phyloP scores from a whole-genome alignment of 2,329 filamentous ascomycete species.

The Fusarium sp. region DNA sequence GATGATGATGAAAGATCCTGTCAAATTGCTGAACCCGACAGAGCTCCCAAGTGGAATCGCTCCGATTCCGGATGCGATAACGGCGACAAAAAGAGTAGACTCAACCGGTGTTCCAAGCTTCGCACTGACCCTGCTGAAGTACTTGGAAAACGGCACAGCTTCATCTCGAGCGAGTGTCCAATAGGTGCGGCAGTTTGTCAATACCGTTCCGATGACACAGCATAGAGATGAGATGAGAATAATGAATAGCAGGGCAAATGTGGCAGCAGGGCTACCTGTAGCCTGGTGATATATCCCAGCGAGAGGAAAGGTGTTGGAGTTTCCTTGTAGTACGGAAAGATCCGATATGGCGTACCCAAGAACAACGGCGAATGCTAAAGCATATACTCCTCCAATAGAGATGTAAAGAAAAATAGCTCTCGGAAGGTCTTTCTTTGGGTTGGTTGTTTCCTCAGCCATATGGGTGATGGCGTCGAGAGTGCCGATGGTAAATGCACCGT shows the following conservation, averaged over 20 bases:
- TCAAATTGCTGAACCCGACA: slow-evolving; percentile 47
- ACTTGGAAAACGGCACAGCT: slow-evolving; percentile 40
- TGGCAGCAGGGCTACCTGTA: slow-evolving; percentile 34
- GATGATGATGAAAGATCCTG: slow-evolving; percentile 49
- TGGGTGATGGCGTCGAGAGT: slow-evolving; percentile 46
- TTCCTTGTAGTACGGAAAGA: slow-evolving; percentile 39
- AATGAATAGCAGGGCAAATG: slow-evolving; percentile 44
- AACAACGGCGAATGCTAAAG: slow-evolving; percentile 40
- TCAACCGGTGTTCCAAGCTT: slow-evolving; percentile 41
- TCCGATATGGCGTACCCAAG: slow-evolving; percentile 47
- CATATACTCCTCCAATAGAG: slow-evolving; percentile 41
- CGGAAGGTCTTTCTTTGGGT: slow-evolving; percentile 35
- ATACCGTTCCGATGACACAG: slow-evolving; percentile 41
- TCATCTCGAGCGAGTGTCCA: slow-evolving; percentile 47
- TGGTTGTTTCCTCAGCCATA: slow-evolving; percentile 46
- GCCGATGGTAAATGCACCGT: slow-evolving; percentile 47
- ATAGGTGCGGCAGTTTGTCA: slow-evolving; percentile 47
- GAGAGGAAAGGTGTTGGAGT: slow-evolving; percentile 42
- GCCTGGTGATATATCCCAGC: slow-evolving; percentile 47
- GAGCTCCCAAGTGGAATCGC: slow-evolving; percentile 46
- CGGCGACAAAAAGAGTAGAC: slow-evolving; percentile 44
- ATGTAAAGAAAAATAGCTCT: slow-evolving; percentile 47
- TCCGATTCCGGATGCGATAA: slow-evolving; percentile 44
- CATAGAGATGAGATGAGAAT: slow-evolving; percentile 46
- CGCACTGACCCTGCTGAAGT: slow-evolving; percentile 38